A percentile compares a stretch with the other conserved stretches of the same genome.
phyloP scores from a whole-genome alignment of 2,329 filamentous ascomycete species.

The Tolypocladium tundrense region DNA sequence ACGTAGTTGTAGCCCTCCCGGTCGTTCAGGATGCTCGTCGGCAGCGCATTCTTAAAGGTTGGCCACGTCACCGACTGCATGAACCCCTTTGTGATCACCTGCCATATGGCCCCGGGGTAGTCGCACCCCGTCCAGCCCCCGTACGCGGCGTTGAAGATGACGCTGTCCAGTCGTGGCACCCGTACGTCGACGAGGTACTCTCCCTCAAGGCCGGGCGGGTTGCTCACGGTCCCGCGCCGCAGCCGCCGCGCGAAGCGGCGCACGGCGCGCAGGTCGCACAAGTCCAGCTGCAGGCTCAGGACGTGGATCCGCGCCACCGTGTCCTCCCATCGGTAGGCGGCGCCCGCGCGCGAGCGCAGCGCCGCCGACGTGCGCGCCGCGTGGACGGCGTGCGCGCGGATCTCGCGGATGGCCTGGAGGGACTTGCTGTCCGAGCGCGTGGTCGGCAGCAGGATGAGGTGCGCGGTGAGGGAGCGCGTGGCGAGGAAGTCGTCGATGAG shows the following conservation, averaged over 20 bases:
- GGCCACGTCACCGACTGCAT: slow-evolving; percentile 67
- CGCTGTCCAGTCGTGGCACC: slow-evolving; percentile 63
- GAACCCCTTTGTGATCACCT: slow-evolving; percentile 47
- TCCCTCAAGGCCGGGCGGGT: slow-evolving; percentile 27
- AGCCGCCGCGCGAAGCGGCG: slow-evolving; percentile 37
- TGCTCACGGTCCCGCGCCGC: slow-evolving; percentile 31
- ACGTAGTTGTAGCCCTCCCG: slow-evolving; percentile 25
- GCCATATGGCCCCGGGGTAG: slow-evolving; percentile 49
- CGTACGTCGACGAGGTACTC: slow-evolving; percentile 31
- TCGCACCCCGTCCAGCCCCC: slow-evolving; percentile 77
- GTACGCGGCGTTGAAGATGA: slow-evolving; percentile 81
- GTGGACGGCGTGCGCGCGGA: slow-evolving; percentile 49
- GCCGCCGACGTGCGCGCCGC: slow-evolving; percentile 26
- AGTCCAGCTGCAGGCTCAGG: slow-evolving; percentile 46
- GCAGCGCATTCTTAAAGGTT: slow-evolving; percentile 56
- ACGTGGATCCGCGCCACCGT: slow-evolving; percentile 45
- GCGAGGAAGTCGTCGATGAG: slow-evolving; percentile 83
- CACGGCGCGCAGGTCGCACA: slow-evolving; percentile 46
- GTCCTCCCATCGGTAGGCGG: slow-evolving; percentile 22
- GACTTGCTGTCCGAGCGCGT: slow-evolving; percentile 70
- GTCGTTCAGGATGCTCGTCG: slow-evolving; percentile 32
- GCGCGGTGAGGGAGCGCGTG: slow-evolving; percentile 52
- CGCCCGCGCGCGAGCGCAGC: slow-evolving; percentile 27
- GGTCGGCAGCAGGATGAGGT: slow-evolving; percentile 72
- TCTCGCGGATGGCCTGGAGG: slow-evolving; percentile 54